Conservation (phyloP, 116 monocot species). For the Papilionanthe hybrid region DNA sequence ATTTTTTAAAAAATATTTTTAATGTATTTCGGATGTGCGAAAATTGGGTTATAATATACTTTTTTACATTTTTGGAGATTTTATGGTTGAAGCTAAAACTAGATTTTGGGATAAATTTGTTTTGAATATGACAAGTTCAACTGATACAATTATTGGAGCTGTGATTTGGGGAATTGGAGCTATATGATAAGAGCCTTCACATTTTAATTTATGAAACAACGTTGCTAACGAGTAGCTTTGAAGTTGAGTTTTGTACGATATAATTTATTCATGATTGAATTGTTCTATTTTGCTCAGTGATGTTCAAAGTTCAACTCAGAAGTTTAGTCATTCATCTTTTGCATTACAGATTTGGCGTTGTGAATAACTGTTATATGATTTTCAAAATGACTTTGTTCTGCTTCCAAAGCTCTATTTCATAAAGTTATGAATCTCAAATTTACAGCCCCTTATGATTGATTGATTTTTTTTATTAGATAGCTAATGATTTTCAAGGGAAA, state of each 20-base stretch:
- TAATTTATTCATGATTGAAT: background rate
- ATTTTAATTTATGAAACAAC: background rate
- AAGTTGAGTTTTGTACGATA: background rate
- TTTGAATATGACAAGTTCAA: background rate
- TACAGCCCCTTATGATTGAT: background rate
- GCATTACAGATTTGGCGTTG: background rate
- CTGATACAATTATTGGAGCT: background rate
- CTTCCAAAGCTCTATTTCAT: background rate
- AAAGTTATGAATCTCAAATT: constrained; percentile 1
- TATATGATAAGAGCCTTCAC: background rate
- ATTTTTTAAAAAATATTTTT: too few relatives aligned
- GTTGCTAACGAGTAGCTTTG: background rate
- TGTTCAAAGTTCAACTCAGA: background rate
- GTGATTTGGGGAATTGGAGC: background rate
- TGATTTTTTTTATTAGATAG: constrained; percentile 37
- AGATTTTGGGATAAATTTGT: background rate
- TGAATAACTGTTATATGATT: background rate
- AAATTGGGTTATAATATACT: too few relatives aligned
- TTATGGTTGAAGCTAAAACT: background rate
- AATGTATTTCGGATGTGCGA: too few relatives aligned
- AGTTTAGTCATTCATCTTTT: background rate
- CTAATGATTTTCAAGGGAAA: constrained; percentile 74
- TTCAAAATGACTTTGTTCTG: background rate
- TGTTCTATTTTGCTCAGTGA: background rate
- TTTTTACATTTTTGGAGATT: too few relatives aligned